Percentiles rank a stretch among this genome's conserved stretches.
These are phyloP conservation scores for Tinospora cordifolia DNA, from an alignment of 164 flowering plant genomes.

Conservation along the genomic window DNA sequence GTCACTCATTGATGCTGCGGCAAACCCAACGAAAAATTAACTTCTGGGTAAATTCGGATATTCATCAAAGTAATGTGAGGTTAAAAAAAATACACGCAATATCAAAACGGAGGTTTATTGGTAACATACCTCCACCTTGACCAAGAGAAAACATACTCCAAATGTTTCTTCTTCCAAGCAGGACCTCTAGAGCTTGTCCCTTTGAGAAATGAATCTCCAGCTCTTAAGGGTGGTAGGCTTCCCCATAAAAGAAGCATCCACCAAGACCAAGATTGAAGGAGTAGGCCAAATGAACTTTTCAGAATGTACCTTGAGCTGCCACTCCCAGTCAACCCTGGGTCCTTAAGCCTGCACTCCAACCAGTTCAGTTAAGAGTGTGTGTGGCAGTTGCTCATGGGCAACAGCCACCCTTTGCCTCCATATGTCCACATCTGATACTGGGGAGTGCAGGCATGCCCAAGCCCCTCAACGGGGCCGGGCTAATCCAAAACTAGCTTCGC, in stretches of 20 bases:
- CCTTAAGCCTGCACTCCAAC: conserved; percentile 73
- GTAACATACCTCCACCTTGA: conserved; percentile 20
- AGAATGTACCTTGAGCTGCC: conserved; percentile 6
- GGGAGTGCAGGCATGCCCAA: conserved; percentile 95
- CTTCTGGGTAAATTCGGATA: not conserved
- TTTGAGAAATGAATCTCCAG: not conserved
- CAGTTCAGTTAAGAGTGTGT: conserved; percentile 17
- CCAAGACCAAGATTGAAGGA: conserved; percentile 26
- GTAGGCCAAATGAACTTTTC: conserved; percentile 4
- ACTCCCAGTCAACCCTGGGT: conserved; percentile 37
- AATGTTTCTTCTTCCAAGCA: conserved; percentile 7
- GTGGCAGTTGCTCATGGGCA: not conserved
- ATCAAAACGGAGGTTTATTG: not conserved
- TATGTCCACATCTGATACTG: conserved; percentile 20
- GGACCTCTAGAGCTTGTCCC: not conserved
- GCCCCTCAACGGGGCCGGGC: conserved; percentile 99
- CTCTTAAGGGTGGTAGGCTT: conserved; percentile 10
- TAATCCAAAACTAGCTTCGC: conserved; percentile 81
- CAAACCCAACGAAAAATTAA: not conserved
- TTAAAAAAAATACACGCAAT: not conserved
- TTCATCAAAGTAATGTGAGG: not conserved
- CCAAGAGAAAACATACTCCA: conserved; percentile 16
- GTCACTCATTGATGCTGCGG: not conserved
- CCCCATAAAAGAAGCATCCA: conserved; percentile 26
- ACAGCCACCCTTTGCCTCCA: conserved; percentile 9